Conservation (phyloP, 2,329 filamentous ascomycete species). For the Rhytidhysteron rufulum region DNA sequence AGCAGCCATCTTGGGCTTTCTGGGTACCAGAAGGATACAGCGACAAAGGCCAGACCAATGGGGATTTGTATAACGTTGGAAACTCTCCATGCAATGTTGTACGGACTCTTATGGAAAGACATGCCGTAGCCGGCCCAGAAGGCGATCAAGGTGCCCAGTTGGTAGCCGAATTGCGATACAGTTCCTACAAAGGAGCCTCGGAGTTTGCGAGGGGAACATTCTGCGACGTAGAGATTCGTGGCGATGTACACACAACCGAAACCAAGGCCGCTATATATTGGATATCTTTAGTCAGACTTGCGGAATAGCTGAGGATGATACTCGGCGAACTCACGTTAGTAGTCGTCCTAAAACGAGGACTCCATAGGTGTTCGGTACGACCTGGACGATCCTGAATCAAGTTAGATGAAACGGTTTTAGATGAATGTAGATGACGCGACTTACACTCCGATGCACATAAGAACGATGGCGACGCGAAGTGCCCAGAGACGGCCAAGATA, state of each 20-base stretch:
- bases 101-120: slow-evolving; percentile 39
- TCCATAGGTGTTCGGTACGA: slow-evolving; percentile 40
- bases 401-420: slow-evolving; percentile 1
- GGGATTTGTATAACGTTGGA: slow-evolving; percentile 42
- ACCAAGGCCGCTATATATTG: slow-evolving; percentile 31
- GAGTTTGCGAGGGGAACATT: slow-evolving; percentile 38
- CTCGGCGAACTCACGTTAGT: slow-evolving; percentile 28
- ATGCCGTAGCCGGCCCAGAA: slow-evolving; percentile 46
- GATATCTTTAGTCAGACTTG: too few species aligned
- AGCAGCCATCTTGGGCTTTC: slow-evolving; percentile 36
- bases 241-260: slow-evolving; percentile 43
- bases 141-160: slow-evolving; percentile 42
- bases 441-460: slow-evolving; percentile 40
- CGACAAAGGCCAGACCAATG: slow-evolving; percentile 36
- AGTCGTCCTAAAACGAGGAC: slow-evolving; percentile 40
- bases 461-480: slow-evolving; percentile 35
- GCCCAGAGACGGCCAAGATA: slow-evolving; percentile 39
- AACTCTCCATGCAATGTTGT: slow-evolving; percentile 43
- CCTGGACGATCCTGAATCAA: slow-evolving; percentile 32
- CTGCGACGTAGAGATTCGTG: slow-evolving; percentile 41
- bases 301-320: too few species aligned
- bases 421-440: background rate
- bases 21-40: slow-evolving; percentile 37
- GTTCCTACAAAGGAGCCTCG: slow-evolving; percentile 41
- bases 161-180: slow-evolving; percentile 42